Evolutionary conservation across 176 grass and related monocot genomes (phyloP), one percentile per base, ranked within the genome.

Genomic region (Carex kokanica): DNA sequence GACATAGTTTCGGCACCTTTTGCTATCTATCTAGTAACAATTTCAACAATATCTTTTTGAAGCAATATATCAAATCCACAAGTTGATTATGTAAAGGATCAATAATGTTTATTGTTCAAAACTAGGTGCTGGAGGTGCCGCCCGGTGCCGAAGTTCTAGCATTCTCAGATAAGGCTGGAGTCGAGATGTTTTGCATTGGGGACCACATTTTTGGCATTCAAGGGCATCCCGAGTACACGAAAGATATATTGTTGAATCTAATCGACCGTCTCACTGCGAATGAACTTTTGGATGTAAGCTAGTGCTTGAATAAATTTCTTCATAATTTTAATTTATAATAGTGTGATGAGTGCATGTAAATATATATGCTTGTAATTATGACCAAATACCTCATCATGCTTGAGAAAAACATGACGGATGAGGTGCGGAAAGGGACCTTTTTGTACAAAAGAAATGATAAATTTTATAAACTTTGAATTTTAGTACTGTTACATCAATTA

Each of bases 141-240:
- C 63, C 71, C 1, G 92, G 89, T 32, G 92, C 91, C 0, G 82
- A 98, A 51, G 88, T 90, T 86, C 86, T 98, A n/a, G 95, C 89
- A 0, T 98, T 51, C 20, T 98, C 95, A 0, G 86, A 91, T 70
- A 93, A 90, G 79, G 82, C 92, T 0, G 68, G 86, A 51, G 87
- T 95, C 0, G 95, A 98, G 90, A 88, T 95, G 92, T 98, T 98
- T 63, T 87, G 85, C 68, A 52, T 88, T 24, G 92, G 86, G 23
- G 86, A 93, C 9, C 74, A 84, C 62, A 64, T 93, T 64, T 79
- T 98, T 6, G 95, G 95, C 57, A 91, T 98, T 87, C 95, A 95
- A 84, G 92, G 92, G 1, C 95, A 98, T 85, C 92, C 95, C 5
- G 95, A 98, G 85, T 98, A 98, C 89, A 91, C 86, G 6, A 83